phyloP scores from a whole-genome alignment of 2,329 filamentous ascomycete genomes.

The Byssochlamys sp. region DNA sequence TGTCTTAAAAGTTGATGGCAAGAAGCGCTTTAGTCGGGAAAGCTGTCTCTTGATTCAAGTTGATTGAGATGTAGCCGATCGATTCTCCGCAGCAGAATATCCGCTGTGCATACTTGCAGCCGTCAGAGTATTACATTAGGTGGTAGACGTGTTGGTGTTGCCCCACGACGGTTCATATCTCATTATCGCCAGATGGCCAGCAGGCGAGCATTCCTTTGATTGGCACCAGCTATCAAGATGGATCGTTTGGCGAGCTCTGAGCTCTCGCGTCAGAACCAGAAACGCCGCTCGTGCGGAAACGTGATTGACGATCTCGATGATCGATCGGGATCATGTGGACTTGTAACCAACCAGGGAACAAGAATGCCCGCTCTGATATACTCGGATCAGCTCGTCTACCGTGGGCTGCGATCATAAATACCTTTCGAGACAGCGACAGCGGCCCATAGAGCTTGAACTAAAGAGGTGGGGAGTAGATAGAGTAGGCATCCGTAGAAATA shows the following conservation, averaged over 20 bases:
- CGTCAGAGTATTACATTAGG: conserved; percentile 2
- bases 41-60: too few species aligned
- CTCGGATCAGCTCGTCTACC: not conserved
- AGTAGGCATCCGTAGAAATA: not conserved
- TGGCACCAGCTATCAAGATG: not conserved
- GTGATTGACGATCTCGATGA: not conserved
- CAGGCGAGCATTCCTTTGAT: not conserved
- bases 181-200: not conserved
- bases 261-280: not conserved
- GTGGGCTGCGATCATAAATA: not conserved
- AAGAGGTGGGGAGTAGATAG: not conserved
- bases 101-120: conserved; percentile 2
- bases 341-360: not conserved
- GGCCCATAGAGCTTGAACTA: not conserved
- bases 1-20: not conserved
- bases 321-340: not conserved
- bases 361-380: not conserved
- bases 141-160: conserved; percentile 6
- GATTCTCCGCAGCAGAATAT: not conserved
- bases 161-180: not conserved
- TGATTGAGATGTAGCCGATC: too few species aligned
- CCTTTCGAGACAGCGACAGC: not conserved
- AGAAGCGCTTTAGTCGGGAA: too few species aligned
- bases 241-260: not conserved
- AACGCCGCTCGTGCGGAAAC: not conserved